Base-by-base conservation (phyloP, 176 grass and related monocot species). In the Oryza officinalis region DNA sequence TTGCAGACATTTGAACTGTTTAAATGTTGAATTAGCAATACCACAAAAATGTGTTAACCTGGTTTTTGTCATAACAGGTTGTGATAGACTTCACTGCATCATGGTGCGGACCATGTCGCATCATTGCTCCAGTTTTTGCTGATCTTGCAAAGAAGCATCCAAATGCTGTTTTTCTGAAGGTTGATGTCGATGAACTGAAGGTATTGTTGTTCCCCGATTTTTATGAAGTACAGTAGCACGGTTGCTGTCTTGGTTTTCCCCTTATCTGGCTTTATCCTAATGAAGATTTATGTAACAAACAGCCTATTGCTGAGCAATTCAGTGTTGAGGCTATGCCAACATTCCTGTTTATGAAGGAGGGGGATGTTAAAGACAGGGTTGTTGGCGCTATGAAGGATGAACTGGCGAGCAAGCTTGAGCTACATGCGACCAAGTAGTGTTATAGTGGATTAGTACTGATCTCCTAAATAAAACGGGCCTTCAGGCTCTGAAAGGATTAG, bases 161-260 rank as follows among this genome's bases (percentile, higher is more conserved):
- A 67, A 33, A 25, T 65, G 92, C 38, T 80, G 64, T 84, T 81
- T 91, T 92, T 65, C 86, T 94, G 71, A 92, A 91, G 78, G 84
- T 94, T 15, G 92, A 94, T 59, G 86, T 94, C 41, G 92, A 94
- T 85, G 92, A 94, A 80, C 32, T 94, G 78, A 89, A 91, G 86
- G 92, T 94, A 44, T 64, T 28, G 1, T 74, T 57, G 77, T 38
- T 7, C 65, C 7, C 0, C 4, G 26, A 60, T 64, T 6, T 30
- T 70, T 68, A 4, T 18, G 46, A 4, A 35, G 37, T 72, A 43
- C 65, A 0, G 0, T 61, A 1, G 40, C 28, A 13, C 22, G 20
- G 0, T 10, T 30, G 49, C 0, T 15, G n/a, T 13, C 2, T 64
- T 78, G 15, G 11, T 25, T 83, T 84, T 23, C 4, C 5, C 72